Base-by-base conservation (phyloP, 768 basidiomycete genomes). In the Lactarius indigo region DNA sequence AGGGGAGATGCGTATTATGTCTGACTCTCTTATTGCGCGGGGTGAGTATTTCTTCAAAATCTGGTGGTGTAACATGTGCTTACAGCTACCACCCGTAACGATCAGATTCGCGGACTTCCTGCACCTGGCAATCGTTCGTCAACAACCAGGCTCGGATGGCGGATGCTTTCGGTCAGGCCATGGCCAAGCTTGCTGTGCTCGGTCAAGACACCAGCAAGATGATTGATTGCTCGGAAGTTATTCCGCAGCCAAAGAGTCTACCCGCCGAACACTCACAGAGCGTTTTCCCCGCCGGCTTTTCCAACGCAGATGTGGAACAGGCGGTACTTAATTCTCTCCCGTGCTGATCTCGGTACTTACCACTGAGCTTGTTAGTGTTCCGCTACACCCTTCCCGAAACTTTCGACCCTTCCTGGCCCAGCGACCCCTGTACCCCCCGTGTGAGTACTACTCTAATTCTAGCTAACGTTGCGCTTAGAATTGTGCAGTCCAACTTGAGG, bases 191-290 rank as follows among this genome's bases (percentile, higher is more conserved):
- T 31, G 77, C 79, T 9, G 66, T 80, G 20, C 64, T 82, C 44
- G 83, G 81, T 20, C 79, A 82, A 50, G 75, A 81, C 67, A 63
- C 64, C 15, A 71, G 64, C 62, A 68, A 73, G 6, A 63, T 83
- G 64, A 74, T 79, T 41, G 81, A 82, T 72, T 83, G 81, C 71
- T 79, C 78, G 5, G 81, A 82, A 52, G 78, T 82, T 62, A 80
- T 82, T 39, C 81, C 81, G 5, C 64, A 65, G 2, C 76, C 80
- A 10, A 68, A 69, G 42, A 62, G 73, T n/a, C 70, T 75, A 55
- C 72, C 70, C 28, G 71, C 65, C 42, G 69, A 68, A 12, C 68
- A 61, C 23, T 20, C 39, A 15, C 65, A n/a, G 3, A 57, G 59
- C 12, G 42, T 23, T 15, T 66, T 61, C 3, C 65, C 65, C 5